These are phyloP conservation scores for Apiospora malaysiana DNA, from an alignment of 2,329 filamentous ascomycete genomes.

Conservation along the genomic window DNA sequence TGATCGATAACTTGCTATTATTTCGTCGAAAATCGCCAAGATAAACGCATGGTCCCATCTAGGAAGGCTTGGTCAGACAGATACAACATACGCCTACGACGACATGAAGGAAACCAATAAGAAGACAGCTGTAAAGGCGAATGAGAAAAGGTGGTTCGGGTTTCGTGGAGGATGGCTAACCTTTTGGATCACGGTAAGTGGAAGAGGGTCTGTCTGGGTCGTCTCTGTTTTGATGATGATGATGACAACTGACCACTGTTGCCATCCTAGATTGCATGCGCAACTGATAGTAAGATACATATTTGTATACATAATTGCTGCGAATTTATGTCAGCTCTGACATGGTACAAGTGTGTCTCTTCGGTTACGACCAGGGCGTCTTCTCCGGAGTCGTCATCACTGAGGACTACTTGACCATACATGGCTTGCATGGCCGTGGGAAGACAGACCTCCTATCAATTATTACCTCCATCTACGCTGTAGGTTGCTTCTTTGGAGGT, in stretches of 20 bases:
- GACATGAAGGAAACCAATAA: neutral
- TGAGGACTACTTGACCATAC: slow-evolving; percentile 54
- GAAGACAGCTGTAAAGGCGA: neutral
- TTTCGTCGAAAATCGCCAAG: too few species aligned
- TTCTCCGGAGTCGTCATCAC: slow-evolving; percentile 53
- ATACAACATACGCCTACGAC: neutral
- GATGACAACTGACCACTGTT: neutral
- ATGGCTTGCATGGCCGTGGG: slow-evolving; percentile 48
- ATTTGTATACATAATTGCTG: neutral
- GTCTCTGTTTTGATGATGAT: neutral
- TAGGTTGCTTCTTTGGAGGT: slow-evolving; percentile 50
- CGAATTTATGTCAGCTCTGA: neutral
- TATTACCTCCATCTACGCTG: slow-evolving; percentile 52
- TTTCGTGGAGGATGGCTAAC: slow-evolving; percentile 31
- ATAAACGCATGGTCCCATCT: too few species aligned
- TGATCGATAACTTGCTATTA: too few species aligned
- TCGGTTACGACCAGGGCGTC: slow-evolving; percentile 56
- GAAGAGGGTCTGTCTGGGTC: neutral
- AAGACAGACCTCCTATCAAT: slow-evolving; percentile 45
- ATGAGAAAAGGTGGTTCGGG: neutral
- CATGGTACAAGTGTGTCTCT: slow-evolving; percentile 31
- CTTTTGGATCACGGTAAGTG: slow-evolving; percentile 37
- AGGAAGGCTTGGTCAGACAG: neutral
- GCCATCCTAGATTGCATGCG: slow-evolving; percentile 33
- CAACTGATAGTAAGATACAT: slow-evolving; percentile 31